Base-by-base conservation (phyloP, 768 basidiomycete genomes). In the Leccinum fibrillosum region DNA sequence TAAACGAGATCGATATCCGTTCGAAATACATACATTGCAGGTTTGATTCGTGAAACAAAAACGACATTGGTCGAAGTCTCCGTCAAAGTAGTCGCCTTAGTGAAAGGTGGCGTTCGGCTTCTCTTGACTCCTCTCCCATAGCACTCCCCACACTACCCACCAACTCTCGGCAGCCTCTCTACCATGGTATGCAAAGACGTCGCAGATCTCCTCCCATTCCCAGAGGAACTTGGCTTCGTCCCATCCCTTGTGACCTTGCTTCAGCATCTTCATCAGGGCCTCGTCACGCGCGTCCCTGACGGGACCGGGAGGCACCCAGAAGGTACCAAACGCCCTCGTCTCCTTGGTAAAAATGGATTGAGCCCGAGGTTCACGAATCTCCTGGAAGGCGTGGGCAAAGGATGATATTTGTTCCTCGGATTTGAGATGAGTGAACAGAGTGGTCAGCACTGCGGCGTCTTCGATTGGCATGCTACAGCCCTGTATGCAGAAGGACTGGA, bases 141-240 rank as follows among this genome's bases (percentile, higher is more conserved):
- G 66, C 5, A 72, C 59, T 7, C 83, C 83, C 83, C 83, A 85
- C 55, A 80, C 80, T 11, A 80, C 79, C 84, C 84, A 88, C 84
- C 84, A 87, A 66, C 84, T 83, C 57, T 85, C 84, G 19, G 82
- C 86, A 47, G 78, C 77, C 60, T 88, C 85, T 47, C 73, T 75
- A 4, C 82, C 79, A 64, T 83, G 79, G 64, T 85, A 81, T n/a
- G 74, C 70, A 62, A 80, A 83, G 62, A 86, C 69, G 28, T 76
- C 77, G 53, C 82, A 72, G 57, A 84, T 80, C 56, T 78, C 78
- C 54, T 82, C 83, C 80, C 85, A 86, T 57, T 83, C 75, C 62
- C 74, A 75, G 50, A 73, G 75, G 56, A 85, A 75, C 51, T 69
- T 74, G 45, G 60, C 72, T 64, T 85, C 81, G 62, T 85, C 81